Percentiles rank a stretch among this genome's conserved stretches.
Conservation (phyloP, 305 asterid genomes). For the Fraxinus sp. region DNA sequence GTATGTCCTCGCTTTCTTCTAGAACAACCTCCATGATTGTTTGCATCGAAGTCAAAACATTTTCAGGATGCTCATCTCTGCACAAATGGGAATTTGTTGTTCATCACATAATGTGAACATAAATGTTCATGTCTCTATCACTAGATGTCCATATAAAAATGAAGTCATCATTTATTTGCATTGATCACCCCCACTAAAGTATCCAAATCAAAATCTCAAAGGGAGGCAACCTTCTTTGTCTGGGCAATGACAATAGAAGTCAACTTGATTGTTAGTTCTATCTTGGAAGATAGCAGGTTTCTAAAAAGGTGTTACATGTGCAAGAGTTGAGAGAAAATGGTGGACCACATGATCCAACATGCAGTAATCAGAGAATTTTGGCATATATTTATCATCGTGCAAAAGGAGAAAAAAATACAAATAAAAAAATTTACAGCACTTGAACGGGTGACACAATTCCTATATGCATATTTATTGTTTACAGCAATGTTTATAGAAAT, state of each 20-base stretch:
- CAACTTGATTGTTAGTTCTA: slow-evolving; percentile 10
- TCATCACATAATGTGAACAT: background rate
- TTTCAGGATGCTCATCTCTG: slow-evolving; percentile 91
- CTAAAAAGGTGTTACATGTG: slow-evolving; percentile 3
- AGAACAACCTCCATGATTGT: slow-evolving; percentile 84
- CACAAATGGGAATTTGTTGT: slow-evolving; percentile 19
- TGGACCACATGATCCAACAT: background rate
- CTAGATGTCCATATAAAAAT: background rate
- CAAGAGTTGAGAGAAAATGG: background rate
- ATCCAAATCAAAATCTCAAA: slow-evolving; percentile 4
- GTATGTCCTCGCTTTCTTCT: slow-evolving; percentile 94
- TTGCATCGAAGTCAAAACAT: slow-evolving; percentile 86
- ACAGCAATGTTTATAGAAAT: background rate
- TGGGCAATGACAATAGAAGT: slow-evolving; percentile 7
- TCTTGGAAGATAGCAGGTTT: slow-evolving; percentile 11
- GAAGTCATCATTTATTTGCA: background rate
- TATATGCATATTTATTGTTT: background rate
- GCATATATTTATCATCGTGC: background rate
- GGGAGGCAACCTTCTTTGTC: slow-evolving; percentile 6
- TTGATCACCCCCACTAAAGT: slow-evolving; percentile 2
- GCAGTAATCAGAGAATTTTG: background rate
- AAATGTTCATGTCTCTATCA: background rate
- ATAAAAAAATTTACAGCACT: background rate
- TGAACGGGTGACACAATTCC: background rate
- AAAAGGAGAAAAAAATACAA: background rate